These are phyloP conservation scores for Crepidotus variabilis DNA, from an alignment of 768 basidiomycete species.

Conservation along the genomic window DNA sequence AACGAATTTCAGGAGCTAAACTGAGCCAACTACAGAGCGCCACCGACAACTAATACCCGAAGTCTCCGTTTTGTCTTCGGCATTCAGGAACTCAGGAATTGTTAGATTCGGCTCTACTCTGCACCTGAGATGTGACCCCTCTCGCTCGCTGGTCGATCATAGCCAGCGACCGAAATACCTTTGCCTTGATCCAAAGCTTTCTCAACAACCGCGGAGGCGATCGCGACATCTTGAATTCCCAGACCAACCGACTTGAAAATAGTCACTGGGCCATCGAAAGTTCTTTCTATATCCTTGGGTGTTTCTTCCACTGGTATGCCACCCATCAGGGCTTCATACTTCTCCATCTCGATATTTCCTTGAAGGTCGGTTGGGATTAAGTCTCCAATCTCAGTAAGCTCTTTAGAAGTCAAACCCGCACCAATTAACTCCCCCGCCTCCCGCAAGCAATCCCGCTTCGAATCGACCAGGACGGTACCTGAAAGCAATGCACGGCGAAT, in stretches of 20 bases:
- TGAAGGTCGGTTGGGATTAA: conserved; percentile 31
- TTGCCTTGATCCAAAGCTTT: conserved; percentile 41
- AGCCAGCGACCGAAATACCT: conserved; percentile 46
- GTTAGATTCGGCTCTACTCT: no score
- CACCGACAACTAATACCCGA: no score
- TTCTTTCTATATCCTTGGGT: not conserved
- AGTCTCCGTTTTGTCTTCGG: no score
- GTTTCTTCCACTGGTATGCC: not conserved
- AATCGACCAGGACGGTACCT: conserved; percentile 66
- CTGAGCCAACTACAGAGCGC: no score
- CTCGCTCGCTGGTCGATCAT: conserved; percentile 27
- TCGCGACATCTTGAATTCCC: conserved; percentile 84
- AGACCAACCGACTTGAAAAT: conserved; percentile 90
- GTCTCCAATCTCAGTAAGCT: conserved; percentile 70
- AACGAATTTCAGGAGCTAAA: no score
- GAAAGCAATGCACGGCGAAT: conserved; percentile 22
- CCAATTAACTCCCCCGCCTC: conserved; percentile 85
- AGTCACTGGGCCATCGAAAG: conserved; percentile 48
- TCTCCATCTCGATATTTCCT: conserved; percentile 6
- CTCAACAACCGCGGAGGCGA: conserved; percentile 64
- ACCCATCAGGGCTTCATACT: conserved; percentile 3
- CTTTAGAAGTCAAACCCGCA: conserved; percentile 32
- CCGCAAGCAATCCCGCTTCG: conserved; percentile 56
- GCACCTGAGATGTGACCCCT: no score
- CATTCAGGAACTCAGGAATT: no score